A percentile compares a stretch with the other conserved stretches of the same genome.
phyloP scores from a whole-genome alignment of 2,329 filamentous ascomycete species.

The Botrytis medusae region DNA sequence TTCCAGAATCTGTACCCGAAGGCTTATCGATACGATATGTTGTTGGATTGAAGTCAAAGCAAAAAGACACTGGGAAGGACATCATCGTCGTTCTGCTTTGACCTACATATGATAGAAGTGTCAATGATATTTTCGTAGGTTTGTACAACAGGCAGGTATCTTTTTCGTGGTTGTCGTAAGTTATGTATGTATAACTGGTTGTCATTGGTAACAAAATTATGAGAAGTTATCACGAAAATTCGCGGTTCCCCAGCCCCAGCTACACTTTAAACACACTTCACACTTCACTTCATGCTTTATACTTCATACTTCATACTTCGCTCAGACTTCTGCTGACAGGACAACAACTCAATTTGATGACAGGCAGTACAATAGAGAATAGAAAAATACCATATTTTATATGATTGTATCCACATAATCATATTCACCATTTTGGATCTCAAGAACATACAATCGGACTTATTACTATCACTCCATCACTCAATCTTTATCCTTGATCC shows the following conservation, averaged over 20 bases:
- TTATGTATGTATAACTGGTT: background rate
- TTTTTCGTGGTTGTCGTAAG: background rate
- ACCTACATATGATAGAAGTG: background rate
- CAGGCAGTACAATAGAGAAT: background rate
- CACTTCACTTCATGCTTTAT: background rate
- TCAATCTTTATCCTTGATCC: background rate
- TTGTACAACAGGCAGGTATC: background rate
- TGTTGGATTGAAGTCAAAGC: background rate
- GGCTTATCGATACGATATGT: background rate
- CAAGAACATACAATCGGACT: background rate
- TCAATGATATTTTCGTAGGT: background rate
- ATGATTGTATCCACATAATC: background rate
- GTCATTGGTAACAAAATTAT: background rate
- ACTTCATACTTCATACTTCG: background rate
- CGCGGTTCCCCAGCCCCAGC: background rate
- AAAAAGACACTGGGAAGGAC: background rate
- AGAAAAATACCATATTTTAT: background rate
- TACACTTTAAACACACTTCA: background rate
- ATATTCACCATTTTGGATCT: background rate
- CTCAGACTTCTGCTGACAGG: slow-evolving; percentile 11
- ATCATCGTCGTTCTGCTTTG: no score
- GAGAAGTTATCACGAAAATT: slow-evolving; percentile 6
- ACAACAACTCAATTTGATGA: background rate
- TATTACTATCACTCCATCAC: background rate
- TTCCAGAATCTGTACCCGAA: background rate